Conservation (phyloP, 371 early-diverging fungal genomes). For the Mucor velutinosus region DNA sequence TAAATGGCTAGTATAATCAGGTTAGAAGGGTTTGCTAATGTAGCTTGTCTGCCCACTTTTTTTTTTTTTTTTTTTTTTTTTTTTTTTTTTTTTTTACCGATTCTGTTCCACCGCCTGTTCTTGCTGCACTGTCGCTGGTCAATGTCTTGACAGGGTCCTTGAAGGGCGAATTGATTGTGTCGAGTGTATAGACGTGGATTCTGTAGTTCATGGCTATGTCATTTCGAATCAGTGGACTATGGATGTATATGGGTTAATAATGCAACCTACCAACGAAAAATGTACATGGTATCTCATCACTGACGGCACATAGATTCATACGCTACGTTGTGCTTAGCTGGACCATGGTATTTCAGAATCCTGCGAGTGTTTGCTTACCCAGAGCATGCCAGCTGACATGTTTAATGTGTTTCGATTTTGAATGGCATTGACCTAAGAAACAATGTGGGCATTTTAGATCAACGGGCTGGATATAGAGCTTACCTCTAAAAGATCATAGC, state of each 20-base stretch:
- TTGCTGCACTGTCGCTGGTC: conserved; percentile 13
- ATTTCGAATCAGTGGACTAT: background rate
- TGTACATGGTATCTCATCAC: conserved; percentile 37
- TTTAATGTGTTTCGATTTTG: conserved; percentile 16
- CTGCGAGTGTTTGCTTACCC: conserved; percentile 13
- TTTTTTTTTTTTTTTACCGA: conserved; percentile 13
- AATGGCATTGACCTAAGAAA: conserved; percentile 17
- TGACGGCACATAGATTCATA: conserved; percentile 49
- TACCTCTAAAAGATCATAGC: conserved; percentile 29
- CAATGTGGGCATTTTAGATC: background rate
- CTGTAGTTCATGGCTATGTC: conserved; percentile 34
- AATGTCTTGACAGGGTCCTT: conserved; percentile 20
- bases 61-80: too few relatives aligned
- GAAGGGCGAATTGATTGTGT: conserved; percentile 23
- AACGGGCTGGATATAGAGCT: background rate
- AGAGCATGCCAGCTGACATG: conserved; percentile 16
- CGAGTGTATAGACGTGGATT: conserved; percentile 28
- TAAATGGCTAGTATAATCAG: conserved; percentile 20
- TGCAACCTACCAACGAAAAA: conserved; percentile 41
- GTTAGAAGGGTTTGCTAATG: background rate
- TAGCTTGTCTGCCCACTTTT: background rate
- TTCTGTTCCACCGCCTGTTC: conserved; percentile 15
- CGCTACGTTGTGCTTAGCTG: conserved; percentile 25
- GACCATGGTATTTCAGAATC: background rate
- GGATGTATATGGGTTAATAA: background rate